A percentile compares a stretch with the other conserved stretches of the same genome.
Evolutionary conservation across 2,329 filamentous ascomycete species (phyloP).

Genomic region (Fusarium anthophilum): DNA sequence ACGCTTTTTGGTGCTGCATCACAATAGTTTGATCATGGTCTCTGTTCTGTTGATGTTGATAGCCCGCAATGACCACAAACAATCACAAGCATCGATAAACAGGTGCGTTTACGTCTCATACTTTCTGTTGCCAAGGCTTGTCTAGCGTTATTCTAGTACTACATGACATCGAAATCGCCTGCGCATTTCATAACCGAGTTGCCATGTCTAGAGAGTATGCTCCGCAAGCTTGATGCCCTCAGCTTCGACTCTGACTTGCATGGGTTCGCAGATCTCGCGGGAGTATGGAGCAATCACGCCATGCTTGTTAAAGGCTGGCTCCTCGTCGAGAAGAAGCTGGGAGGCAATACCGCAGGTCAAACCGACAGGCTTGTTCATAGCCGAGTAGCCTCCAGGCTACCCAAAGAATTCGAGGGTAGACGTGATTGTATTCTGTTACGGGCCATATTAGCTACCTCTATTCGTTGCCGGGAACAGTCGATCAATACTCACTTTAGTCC

Average conservation of each 20-base stretch:
- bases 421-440: not conserved
- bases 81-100: no score
- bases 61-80: no score
- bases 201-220: not conserved
- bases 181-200: no score
- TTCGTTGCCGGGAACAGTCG: not conserved
- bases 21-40: no score
- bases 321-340: not conserved
- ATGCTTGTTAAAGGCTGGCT: not conserved
- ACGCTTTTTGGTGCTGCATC: no score
- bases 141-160: no score
- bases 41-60: no score
- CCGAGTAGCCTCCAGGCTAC: not conserved
- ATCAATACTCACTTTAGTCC: not conserved
- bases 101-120: no score
- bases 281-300: not conserved
- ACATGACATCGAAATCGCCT: rapidly evolving
- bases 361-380: not conserved
- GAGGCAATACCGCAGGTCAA: not conserved
- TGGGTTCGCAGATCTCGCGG: not conserved
- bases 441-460: not conserved
- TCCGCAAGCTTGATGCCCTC: not conserved
- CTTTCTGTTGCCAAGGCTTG: no score
- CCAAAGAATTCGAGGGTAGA: not conserved
- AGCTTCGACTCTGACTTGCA: not conserved